Evolutionary conservation across 1,139 yeast species (phyloP).

Genomic region (Sugiyamaella grinbergsii): DNA sequence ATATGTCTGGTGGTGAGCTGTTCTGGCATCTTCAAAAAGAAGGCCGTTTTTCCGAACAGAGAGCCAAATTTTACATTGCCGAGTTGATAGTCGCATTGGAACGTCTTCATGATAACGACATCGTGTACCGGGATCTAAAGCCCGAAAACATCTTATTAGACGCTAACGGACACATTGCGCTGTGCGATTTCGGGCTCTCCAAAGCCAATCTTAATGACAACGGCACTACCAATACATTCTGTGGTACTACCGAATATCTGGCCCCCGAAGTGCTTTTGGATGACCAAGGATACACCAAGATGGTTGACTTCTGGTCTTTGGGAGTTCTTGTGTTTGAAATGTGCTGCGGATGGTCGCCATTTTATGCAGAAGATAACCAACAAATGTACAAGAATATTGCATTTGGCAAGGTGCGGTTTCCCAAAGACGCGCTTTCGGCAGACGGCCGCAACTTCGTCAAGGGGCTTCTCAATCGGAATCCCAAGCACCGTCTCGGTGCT

Average conservation of each 20-base stretch:
- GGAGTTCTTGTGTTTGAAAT: slow-evolving; percentile 92
- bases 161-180: slow-evolving; percentile 94
- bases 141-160: slow-evolving; percentile 93
- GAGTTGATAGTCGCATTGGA: slow-evolving; percentile 90
- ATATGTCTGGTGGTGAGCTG: slow-evolving; percentile 97
- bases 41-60: slow-evolving; percentile 86
- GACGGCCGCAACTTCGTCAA: slow-evolving; percentile 95
- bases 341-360: slow-evolving; percentile 99
- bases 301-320: slow-evolving; percentile 98
- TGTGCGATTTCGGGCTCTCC: slow-evolving; percentile 95
- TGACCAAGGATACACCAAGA: slow-evolving; percentile 93
- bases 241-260: slow-evolving; percentile 96
- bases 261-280: slow-evolving; percentile 93
- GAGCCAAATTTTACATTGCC: slow-evolving; percentile 95
- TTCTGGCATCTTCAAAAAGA: slow-evolving; percentile 98
- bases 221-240: slow-evolving; percentile 94
- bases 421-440: slow-evolving; percentile 86
- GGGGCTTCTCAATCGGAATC: slow-evolving; percentile 91
- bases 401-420: slow-evolving; percentile 95
- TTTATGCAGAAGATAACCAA: slow-evolving; percentile 94
- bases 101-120: slow-evolving; percentile 88
- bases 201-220: slow-evolving; percentile 85
- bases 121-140: slow-evolving; percentile 90
- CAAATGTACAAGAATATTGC: slow-evolving; percentile 99
- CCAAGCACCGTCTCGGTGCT: slow-evolving; percentile 91